Base-by-base conservation (phyloP, 805 yeast genomes). In the Saccharomyces mikatae region DNA sequence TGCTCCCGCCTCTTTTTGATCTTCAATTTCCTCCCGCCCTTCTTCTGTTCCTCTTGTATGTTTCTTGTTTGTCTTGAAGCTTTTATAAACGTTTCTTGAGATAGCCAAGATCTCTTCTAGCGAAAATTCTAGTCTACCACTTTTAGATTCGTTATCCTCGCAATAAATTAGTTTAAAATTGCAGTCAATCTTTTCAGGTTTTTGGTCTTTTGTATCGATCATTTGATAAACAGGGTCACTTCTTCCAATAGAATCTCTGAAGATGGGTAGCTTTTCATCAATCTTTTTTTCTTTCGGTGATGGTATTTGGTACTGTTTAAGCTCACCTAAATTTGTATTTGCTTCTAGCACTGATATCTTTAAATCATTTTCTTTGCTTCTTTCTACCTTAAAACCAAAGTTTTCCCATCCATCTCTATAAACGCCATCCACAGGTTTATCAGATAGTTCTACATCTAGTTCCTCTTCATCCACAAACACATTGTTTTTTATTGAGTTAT, bases 351-450 rank as follows among this genome's bases (percentile, higher is more conserved):
- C 78, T 8, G 71, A 73, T 0, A 89, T 75, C 1, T 73, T 71
- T 22, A 79, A 46, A 6, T 66, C 70, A 63, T 89, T 89, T 65
- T 89, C 96, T 65, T 87, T 87, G 48, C 76, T 74, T 52, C 87
- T 67, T 14, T 72, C 66, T 9, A 71, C 72, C 1, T 80, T 67
- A 0, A 83, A 60, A 6, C 82, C 88, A 26, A 83, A 64, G 31
- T 72, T 69, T 48, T 76, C 77, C 79, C 83, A 73, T 1, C 74
- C 74, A 4, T 70, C 70, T 4, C 61, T 36, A 36, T 36, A 36
- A 36, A 36, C 44, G 13, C 24, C 8, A 17, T 4, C 11, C 4
- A 56, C 17, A 2, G 24, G 9, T 26, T 49, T 61, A 6, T 55
- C 4, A 2, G 11, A 24, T 41, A 28, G 27, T 22, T 27, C 48